A percentile compares a stretch with the other conserved stretches of the same genome.
These are phyloP conservation scores for Candida sp. DNA, from an alignment of 1,139 yeast genomes.

Conservation along the genomic window DNA sequence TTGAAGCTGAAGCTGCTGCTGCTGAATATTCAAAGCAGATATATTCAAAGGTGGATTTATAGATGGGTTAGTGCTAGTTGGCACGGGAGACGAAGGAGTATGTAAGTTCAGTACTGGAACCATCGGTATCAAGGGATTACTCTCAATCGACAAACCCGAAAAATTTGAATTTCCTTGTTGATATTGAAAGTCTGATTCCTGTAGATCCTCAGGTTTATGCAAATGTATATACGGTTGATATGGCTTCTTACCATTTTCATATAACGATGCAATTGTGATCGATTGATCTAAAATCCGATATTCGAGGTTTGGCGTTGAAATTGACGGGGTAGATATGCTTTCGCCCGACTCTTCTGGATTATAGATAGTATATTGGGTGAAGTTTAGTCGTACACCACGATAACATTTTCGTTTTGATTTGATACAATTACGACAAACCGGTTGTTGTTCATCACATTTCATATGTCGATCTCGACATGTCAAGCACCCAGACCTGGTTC, in stretches of 20 bases:
- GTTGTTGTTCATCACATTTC: conserved; percentile 47
- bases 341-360: conserved; percentile 23
- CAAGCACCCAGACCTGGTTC: conserved; percentile 46
- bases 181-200: conserved; percentile 30
- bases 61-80: background rate
- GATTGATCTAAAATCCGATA: conserved; percentile 37
- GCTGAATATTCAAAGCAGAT: background rate
- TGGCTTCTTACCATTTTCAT: conserved; percentile 26
- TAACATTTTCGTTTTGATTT: conserved; percentile 41
- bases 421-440: conserved; percentile 44
- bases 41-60: background rate
- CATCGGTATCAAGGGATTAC: background rate
- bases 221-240: conserved; percentile 32
- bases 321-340: background rate
- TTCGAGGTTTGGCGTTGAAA: conserved; percentile 2
- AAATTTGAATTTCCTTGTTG: conserved; percentile 17
- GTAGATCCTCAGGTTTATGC: conserved; percentile 27
- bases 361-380: conserved; percentile 41
- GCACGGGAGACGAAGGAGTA: background rate
- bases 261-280: conserved; percentile 39
- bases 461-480: conserved; percentile 49
- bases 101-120: background rate
- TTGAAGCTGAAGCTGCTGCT: background rate
- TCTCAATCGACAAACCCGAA: background rate
- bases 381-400: conserved; percentile 43